Percentiles rank a stretch among this genome's conserved stretches.
phyloP scores from a whole-genome alignment of 805 yeast genomes.

The Candida schatavii region DNA sequence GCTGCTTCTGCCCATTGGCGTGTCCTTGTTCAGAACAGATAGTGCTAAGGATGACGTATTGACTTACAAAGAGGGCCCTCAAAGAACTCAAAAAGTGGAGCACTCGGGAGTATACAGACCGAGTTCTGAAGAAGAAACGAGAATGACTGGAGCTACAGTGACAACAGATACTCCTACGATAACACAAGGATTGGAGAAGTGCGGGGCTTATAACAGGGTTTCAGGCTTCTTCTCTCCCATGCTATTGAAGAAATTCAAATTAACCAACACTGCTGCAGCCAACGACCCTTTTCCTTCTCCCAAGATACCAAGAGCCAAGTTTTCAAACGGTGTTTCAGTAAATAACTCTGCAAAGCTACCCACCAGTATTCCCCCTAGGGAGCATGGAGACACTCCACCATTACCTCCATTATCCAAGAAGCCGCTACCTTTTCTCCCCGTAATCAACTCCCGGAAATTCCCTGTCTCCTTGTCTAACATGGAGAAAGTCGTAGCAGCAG shows the following conservation, averaged over 20 bases:
- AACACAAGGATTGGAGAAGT: not conserved
- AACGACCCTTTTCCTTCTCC: no score
- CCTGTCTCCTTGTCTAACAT: conserved; percentile 1
- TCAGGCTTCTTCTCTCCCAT: conserved; percentile 5
- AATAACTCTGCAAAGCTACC: no score
- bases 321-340: no score
- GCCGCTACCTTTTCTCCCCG: conserved; percentile 3
- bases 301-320: no score
- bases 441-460: not conserved
- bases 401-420: not conserved
- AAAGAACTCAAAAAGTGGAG: not conserved
- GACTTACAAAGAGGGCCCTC: not conserved
- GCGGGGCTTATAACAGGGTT: not conserved
- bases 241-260: conserved; percentile 3
- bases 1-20: no score
- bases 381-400: not conserved
- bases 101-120: no score
- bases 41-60: not conserved
- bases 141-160: not conserved
- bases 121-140: conserved; percentile 1
- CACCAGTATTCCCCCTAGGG: no score
- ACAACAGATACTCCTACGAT: not conserved
- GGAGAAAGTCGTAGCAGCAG: not conserved
- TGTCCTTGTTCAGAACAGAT: not conserved
- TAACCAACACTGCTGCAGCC: not conserved